Base-by-base conservation (phyloP, 1,284 basidiomycete genomes). In the Thecaphora frezii region DNA sequence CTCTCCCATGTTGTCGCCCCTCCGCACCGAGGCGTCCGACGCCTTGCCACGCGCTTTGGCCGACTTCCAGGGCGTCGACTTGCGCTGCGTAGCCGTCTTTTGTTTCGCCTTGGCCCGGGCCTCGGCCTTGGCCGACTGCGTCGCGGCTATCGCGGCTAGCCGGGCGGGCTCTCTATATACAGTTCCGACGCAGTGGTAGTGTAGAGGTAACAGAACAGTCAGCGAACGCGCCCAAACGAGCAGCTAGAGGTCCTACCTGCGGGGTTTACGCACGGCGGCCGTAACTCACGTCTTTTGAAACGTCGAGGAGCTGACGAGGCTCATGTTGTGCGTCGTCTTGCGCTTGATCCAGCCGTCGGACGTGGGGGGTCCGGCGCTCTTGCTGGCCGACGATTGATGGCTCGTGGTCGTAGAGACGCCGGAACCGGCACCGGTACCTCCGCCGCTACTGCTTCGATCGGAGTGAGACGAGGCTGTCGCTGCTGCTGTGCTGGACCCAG, bases 1-100 rank as follows among this genome's bases (percentile, higher is more conserved):
- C 47, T 78, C 71, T 23, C 73, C 71, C 71, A 75, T 75, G 39
- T 72, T 71, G 53, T 71, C 69, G 12, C 73, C 73, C 12, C 73
- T 45, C 4, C 73, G 49, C 18, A 74, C 54, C 0, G 70, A 67
- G 1, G 59, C 45, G 2, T 54, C 50, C 10, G 50, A 12, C 24
- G 24, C 42, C 21, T 53, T 56, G 9, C 38, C 7, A 25, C 53
- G 14, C 33, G 54, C 54, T 16, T 37, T 24, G 28, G 28, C 28
- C 28, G 28, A 28, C 28, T 28, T 5, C 28, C 37, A 18, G 5
- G 5, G 5, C 7, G 37, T 7, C 37, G 37, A 28, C 28, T 28
- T 28, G 28, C 28, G 28, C 28, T 28, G 21, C 44, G 7, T 37
- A 23, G 53, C 47, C n/a, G n/a, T n/a, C 12, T 43, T 33, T 12